phyloP scores from a whole-genome alignment of 495 filamentous ascomycete species.

The Hyaloscypha finlandica region DNA sequence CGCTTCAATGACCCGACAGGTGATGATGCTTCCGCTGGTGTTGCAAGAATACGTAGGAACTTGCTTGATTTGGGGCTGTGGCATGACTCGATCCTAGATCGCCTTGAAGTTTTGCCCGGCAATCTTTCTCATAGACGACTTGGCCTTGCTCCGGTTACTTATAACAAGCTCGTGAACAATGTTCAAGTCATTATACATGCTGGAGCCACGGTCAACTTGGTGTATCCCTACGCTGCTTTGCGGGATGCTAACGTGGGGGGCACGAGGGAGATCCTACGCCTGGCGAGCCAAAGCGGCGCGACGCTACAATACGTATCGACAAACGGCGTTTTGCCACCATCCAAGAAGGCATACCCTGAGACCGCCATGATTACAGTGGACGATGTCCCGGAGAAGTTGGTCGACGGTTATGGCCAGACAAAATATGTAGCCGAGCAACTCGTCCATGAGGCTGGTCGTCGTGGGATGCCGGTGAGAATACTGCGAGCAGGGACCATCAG shows the following conservation, averaged over 20 bases:
- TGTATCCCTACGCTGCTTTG: constrained; percentile 66
- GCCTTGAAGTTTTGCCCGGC: constrained; percentile 66
- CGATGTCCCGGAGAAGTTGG: constrained; percentile 59
- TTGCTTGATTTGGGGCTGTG: constrained; percentile 66
- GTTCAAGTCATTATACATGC: constrained; percentile 67
- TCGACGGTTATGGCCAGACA: constrained; percentile 65
- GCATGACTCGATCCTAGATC: constrained; percentile 66
- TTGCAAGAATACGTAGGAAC: constrained; percentile 61
- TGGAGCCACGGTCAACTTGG: constrained; percentile 66
- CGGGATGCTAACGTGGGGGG: constrained; percentile 60
- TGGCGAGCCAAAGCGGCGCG: constrained; percentile 59
- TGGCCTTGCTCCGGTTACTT: constrained; percentile 56
- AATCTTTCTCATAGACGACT: constrained; percentile 61
- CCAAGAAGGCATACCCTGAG: constrained; percentile 60
- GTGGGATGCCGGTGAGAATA: constrained; percentile 62
- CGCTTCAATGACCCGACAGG: constrained; percentile 59
- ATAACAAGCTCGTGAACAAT: constrained; percentile 55
- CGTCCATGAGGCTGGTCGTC: constrained; percentile 59
- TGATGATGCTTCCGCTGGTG: constrained; percentile 53
- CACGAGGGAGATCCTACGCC: constrained; percentile 63
- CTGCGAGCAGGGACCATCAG: constrained; percentile 66
- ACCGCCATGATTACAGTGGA: constrained; percentile 56
- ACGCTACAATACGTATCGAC: constrained; percentile 72
- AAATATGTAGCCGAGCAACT: constrained; percentile 71
- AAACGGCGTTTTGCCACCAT: constrained; percentile 65